These are phyloP conservation scores for Entoloma clypeatum DNA, from an alignment of 1,284 basidiomycete species.

Conservation along the genomic window DNA sequence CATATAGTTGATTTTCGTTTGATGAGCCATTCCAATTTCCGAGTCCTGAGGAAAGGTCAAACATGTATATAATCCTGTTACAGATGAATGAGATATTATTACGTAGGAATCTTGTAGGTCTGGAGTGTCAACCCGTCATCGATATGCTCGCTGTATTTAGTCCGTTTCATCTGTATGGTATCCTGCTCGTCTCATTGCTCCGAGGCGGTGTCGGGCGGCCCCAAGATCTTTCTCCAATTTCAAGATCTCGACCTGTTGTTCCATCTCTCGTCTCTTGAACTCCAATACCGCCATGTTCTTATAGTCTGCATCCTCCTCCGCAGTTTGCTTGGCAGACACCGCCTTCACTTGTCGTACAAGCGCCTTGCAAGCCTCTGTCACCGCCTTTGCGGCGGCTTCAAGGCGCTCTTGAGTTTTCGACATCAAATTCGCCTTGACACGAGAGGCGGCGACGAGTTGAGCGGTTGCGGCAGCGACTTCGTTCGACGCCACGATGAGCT, in stretches of 20 bases:
- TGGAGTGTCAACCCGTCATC: too few relatives aligned
- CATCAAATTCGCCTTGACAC: slow-evolving; percentile 98
- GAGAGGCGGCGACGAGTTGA: slow-evolving; percentile 96
- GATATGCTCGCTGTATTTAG: too few relatives aligned
- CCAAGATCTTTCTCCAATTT: slow-evolving; percentile 95
- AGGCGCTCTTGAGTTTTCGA: slow-evolving; percentile 96
- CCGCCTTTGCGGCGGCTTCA: slow-evolving; percentile 95
- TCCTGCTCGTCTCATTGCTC: slow-evolving; percentile 87
- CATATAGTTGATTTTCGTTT: neutral
- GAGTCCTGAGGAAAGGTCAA: too few relatives aligned
- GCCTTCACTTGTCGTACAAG: slow-evolving; percentile 97
- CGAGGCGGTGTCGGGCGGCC: slow-evolving; percentile 80
- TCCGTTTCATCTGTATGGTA: slow-evolving; percentile 82
- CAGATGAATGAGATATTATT: too few relatives aligned
- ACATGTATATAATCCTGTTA: too few relatives aligned
- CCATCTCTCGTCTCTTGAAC: slow-evolving; percentile 98
- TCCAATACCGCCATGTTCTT: slow-evolving; percentile 91
- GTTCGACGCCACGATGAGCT: slow-evolving; percentile 98
- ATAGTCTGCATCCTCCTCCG: slow-evolving; percentile 86
- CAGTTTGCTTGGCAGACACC: slow-evolving; percentile 78
- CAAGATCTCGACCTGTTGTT: slow-evolving; percentile 97
- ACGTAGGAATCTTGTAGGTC: slow-evolving; percentile 16
- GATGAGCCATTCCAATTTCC: neutral
- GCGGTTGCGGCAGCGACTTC: slow-evolving; percentile 97
- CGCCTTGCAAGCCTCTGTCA: slow-evolving; percentile 97